These are phyloP conservation scores for Pilaira anomala DNA, from an alignment of 192 early-diverging fungal species.

Conservation along the genomic window DNA sequence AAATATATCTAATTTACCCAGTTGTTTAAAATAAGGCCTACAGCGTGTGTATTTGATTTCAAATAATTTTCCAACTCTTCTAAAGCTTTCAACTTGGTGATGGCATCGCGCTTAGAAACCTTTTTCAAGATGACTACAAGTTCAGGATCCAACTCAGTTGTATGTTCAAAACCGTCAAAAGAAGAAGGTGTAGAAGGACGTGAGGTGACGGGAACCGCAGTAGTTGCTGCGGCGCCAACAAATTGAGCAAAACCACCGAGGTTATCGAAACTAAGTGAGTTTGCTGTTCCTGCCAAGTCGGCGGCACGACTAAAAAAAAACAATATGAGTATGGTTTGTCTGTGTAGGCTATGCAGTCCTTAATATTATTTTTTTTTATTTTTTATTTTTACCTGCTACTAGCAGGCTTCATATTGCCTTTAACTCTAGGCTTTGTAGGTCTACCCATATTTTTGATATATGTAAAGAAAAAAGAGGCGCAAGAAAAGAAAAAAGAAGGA, in stretches of 20 bases:
- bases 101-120: slow-evolving; percentile 82
- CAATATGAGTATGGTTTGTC: neutral
- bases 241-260: slow-evolving; percentile 69
- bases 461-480: neutral
- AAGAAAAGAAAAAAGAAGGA: too few species aligned
- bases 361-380: slow-evolving; percentile 11
- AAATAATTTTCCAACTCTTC: slow-evolving; percentile 76
- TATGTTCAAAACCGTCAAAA: slow-evolving; percentile 13
- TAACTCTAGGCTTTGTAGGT: slow-evolving; percentile 66
- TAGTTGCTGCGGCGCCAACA: slow-evolving; percentile 40
- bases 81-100: slow-evolving; percentile 82
- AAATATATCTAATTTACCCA: slow-evolving; percentile 54
- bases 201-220: slow-evolving; percentile 13
- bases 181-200: slow-evolving; percentile 35
- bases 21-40: slow-evolving; percentile 31
- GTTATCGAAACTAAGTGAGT: slow-evolving; percentile 46
- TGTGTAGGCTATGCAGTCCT: slow-evolving; percentile 37
- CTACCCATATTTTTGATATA: slow-evolving; percentile 36
- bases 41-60: slow-evolving; percentile 30
- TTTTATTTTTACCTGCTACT: slow-evolving; percentile 69
- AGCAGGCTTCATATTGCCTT: slow-evolving; percentile 82
- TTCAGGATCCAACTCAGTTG: slow-evolving; percentile 44
- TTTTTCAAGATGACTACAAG: slow-evolving; percentile 78
- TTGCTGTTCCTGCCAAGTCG: slow-evolving; percentile 42
- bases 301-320: slow-evolving; percentile 55